phyloP scores from a whole-genome alignment of 768 basidiomycete genomes.

The Rickenella mellea region DNA sequence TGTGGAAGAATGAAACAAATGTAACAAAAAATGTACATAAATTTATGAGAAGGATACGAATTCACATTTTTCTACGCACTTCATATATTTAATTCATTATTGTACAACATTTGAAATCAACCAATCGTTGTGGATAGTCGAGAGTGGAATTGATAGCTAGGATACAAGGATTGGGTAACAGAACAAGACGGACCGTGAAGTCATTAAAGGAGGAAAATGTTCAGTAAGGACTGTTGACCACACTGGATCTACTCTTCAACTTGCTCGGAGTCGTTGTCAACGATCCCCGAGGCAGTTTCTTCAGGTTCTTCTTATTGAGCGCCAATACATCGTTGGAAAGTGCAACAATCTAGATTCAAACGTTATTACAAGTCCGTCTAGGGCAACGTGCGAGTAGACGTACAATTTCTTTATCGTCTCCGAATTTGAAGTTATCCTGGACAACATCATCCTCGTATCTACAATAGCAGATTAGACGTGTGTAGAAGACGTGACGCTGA shows the following conservation, averaged over 20 bases:
- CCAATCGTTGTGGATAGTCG: too few species aligned
- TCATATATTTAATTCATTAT: too few species aligned
- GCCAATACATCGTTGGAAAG: conserved; percentile 89
- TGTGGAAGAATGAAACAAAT: too few species aligned
- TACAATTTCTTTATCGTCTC: conserved; percentile 94
- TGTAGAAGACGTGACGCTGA: too few species aligned
- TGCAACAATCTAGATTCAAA: conserved; percentile 72
- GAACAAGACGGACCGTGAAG: not conserved
- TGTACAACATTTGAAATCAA: too few species aligned
- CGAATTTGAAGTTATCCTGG: conserved; percentile 96
- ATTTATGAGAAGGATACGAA: too few species aligned
- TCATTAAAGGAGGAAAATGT: conserved; percentile 7
- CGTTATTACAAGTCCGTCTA: conserved; percentile 1
- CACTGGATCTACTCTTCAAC: conserved; percentile 44
- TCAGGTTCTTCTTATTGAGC: conserved; percentile 88
- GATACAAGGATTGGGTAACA: too few species aligned
- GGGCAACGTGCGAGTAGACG: conserved; percentile 18
- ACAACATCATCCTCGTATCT: conserved; percentile 88
- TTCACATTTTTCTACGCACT: too few species aligned
- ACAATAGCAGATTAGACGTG: conserved; percentile 4
- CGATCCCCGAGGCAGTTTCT: conserved; percentile 71
- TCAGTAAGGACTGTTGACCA: conserved; percentile 62
- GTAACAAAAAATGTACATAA: too few species aligned
- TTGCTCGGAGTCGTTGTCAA: conserved; percentile 38
- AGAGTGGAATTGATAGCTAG: too few species aligned